Evolutionary conservation across 352 stramenopile genomes (phyloP), one percentile per base, ranked within the genome.

Genomic region (Phytophthora europaea): DNA sequence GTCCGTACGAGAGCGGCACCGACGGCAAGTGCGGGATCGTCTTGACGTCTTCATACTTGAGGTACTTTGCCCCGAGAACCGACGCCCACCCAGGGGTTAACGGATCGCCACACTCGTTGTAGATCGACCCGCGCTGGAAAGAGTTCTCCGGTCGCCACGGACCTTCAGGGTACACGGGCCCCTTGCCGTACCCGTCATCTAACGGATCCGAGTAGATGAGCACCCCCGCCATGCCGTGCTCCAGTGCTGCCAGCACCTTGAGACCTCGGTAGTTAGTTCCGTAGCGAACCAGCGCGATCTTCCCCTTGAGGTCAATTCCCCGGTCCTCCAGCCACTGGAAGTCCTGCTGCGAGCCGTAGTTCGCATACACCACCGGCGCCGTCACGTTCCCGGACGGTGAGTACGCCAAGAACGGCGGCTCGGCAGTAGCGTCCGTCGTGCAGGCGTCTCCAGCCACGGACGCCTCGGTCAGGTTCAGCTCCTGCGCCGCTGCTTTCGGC

Each of bases 151-250:
- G 88, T 12, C 93, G 80, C 87, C 89, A 98, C 4, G 85, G 86
- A 31, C 93, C 93, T 0, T 94, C 73, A 3, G 93, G 90, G 71
- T 97, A 98, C 18, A 85, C 84, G 15, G 75, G 52, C 0, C 91
- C 91, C 0, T 64, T 55, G 1, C 38, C 64, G 65, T 83, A 97
- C 6, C 93, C 93, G 70, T 98, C 93, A 18, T 98, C 81, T 18
- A 72, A 20, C 9, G 93, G 93, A 15, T 98, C 81, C 54, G 84
- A 94, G 79, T 96, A 98, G 71, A 98, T 96, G 0, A 98, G 70
- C 15, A 87, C 84, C 8, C 78, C 91, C 0, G 85, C 70, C 61
- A 93, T 94, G 33, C 86, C 90, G 38, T 90, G 84, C 28, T 81
- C 47, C 70, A 97, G 74, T 0, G 90, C 87, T 45, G 91, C 87